Base-by-base conservation (phyloP, 2,329 filamentous ascomycete species). In the Venturia nashicola region DNA sequence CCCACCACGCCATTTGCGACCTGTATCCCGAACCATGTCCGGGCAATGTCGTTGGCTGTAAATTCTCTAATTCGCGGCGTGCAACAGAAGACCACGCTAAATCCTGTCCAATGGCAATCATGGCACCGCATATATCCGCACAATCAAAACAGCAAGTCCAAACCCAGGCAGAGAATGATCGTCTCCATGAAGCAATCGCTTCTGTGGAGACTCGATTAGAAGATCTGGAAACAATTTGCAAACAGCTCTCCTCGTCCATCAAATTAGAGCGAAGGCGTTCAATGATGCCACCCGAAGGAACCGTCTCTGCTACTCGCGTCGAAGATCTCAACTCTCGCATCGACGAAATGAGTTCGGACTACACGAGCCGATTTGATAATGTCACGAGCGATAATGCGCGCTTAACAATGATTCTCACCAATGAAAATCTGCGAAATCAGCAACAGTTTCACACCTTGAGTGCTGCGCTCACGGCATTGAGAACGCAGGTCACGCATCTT, bases 41-140 rank as follows among this genome's bases (percentile, higher is more conserved):
- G 14, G 79, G 79, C 44, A 68, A 72, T 27, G 70, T 74, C 14
- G 71, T 78, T 14, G 79, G 79, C 16, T 81, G 79, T 68, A 71
- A 69, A 23, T 73, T 73, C 66, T 69, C 69, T 2, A 73, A 72
- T 42, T 75, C 76, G 67, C 75, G 78, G 20, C 69, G 68, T 9
- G 69, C 75, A 23, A 71, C 77, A n/a, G 67, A 74, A 32, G 67
- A 67, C 12, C 79, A 81, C 63, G 73, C 75, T 36, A 70, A 69
- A 59, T 69, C 65, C 12, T 81, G 79, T 66, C 72, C 75, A 4
- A 77, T 80, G 68, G 78, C 78, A 9, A 77, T 71, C 61, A 76
- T 81, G 69, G 74, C 76, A 3, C 79, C 79, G 0, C 71, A 77
- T 40, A 72, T 80, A 63, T 69, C 72, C 42, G 71, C 74, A 27